Conservation (phyloP, 106 monocot species). For the Cymbidium sinense region DNA sequence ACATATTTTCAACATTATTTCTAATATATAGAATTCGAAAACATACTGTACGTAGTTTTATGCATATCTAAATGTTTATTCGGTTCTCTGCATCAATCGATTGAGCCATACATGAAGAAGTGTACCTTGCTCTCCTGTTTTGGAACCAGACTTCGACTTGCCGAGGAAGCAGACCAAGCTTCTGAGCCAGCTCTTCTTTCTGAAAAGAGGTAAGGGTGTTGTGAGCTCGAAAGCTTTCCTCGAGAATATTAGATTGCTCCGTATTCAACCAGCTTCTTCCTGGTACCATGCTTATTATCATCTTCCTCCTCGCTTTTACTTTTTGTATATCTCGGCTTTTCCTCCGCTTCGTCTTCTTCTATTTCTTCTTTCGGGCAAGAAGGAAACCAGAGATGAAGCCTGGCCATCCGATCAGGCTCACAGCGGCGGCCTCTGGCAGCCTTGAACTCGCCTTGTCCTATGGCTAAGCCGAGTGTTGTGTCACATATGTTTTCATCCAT, state of each 20-base stretch:
- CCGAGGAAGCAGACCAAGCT: conserved; percentile 19
- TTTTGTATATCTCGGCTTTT: background rate
- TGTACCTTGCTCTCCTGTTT: conserved; percentile 48
- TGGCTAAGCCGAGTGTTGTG: conserved; percentile 5
- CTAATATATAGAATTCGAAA: too few relatives aligned
- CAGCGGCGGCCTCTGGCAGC: background rate
- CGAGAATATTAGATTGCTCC: conserved; percentile 10
- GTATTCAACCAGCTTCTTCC: conserved; percentile 19
- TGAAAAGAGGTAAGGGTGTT: conserved; percentile 3
- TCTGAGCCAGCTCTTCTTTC: conserved; percentile 39
- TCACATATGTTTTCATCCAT: background rate
- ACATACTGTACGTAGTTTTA: too few relatives aligned
- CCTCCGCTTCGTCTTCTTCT: conserved; percentile 3
- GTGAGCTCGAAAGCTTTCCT: conserved; percentile 9
- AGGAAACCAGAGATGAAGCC: conserved; percentile 8
- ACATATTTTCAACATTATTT: too few relatives aligned
- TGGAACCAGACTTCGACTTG: conserved; percentile 53
- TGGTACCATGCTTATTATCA: background rate
- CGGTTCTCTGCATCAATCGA: too few relatives aligned
- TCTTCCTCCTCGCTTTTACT: background rate
- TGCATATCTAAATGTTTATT: too few relatives aligned
- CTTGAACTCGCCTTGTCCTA: background rate
- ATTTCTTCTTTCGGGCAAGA: background rate
- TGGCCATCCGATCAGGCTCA: background rate
- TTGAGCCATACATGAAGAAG: too few relatives aligned